Evolutionary conservation across 768 basidiomycete species (phyloP).

Genomic region (Rhodocollybia butyracea): DNA sequence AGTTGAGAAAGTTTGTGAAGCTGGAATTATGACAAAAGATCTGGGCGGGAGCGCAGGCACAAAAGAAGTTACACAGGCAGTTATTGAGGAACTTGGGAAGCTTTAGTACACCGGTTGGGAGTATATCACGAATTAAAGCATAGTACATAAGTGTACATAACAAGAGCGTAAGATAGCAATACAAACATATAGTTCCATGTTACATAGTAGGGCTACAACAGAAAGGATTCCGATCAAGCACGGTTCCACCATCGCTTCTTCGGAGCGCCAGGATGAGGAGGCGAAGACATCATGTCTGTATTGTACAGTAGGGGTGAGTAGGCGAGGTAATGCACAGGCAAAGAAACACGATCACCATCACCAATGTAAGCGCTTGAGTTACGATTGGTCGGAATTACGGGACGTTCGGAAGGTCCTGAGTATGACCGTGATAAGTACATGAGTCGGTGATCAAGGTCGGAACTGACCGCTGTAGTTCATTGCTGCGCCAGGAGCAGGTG

Average conservation of each 20-base stretch:
- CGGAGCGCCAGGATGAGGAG: background rate
- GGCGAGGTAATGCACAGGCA: background rate
- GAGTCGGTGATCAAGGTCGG: background rate
- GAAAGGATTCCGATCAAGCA: background rate
- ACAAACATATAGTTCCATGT: background rate
- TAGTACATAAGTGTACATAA: background rate
- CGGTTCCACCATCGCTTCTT: constrained; percentile 2
- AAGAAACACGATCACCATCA: background rate
- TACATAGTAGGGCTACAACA: background rate
- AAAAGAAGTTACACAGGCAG: constrained; percentile 4
- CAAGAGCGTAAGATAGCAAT: background rate
- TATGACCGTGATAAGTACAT: background rate
- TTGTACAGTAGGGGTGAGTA: background rate
- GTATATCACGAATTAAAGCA: background rate
- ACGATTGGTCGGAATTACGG: background rate
- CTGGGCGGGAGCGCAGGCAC: constrained; percentile 11
- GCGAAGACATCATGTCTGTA: background rate
- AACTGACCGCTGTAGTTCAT: background rate
- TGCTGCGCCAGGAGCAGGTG: background rate
- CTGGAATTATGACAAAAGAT: constrained; percentile 10
- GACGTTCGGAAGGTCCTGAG: background rate
- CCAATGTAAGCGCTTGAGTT: background rate
- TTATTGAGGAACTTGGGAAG: background rate
- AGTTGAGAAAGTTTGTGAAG: constrained; percentile 29
- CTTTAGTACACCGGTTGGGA: too few species aligned